These are phyloP conservation scores for Arabidopsis lyrata DNA, from an alignment of 441 rosid genomes.

Conservation along the genomic window DNA sequence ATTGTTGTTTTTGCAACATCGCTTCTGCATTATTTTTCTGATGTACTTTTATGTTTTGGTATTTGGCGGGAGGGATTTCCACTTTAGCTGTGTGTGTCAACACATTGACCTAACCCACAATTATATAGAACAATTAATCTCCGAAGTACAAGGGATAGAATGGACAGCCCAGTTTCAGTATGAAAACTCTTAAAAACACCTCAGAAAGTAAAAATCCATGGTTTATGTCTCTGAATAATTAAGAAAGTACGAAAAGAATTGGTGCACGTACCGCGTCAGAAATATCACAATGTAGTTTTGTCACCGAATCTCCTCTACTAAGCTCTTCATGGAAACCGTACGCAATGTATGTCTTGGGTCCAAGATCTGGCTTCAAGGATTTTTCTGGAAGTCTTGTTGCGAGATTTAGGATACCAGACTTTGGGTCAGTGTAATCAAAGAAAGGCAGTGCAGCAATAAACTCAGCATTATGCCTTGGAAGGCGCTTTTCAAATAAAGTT, in stretches of 20 bases:
- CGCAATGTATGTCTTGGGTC: constrained; percentile 94
- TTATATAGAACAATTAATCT: neutral
- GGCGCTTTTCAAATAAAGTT: constrained; percentile 73
- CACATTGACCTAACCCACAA: constrained; percentile 71
- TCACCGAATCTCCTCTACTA: constrained; percentile 88
- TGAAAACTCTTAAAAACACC: constrained; percentile 9
- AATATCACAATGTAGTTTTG: constrained; percentile 90
- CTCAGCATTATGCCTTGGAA: constrained; percentile 92
- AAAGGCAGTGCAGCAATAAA: constrained; percentile 83
- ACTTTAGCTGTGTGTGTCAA: constrained; percentile 77
- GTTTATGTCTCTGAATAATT: neutral
- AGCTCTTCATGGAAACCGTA: constrained; percentile 80
- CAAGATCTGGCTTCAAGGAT: constrained; percentile 84
- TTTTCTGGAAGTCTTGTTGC: constrained; percentile 73
- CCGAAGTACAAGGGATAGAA: neutral
- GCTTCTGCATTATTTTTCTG: constrained; percentile 25
- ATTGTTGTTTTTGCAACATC: constrained; percentile 16
- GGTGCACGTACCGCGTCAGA: constrained; percentile 79
- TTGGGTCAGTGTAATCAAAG: constrained; percentile 80
- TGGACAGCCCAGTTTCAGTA: neutral
- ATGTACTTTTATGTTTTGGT: constrained; percentile 50
- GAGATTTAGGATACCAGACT: constrained; percentile 77
- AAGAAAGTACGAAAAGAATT: neutral
- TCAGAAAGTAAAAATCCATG: neutral
- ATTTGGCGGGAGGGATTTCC: constrained; percentile 45